phyloP scores from a whole-genome alignment of 129 eudicot genomes.

The Logfia minima region DNA sequence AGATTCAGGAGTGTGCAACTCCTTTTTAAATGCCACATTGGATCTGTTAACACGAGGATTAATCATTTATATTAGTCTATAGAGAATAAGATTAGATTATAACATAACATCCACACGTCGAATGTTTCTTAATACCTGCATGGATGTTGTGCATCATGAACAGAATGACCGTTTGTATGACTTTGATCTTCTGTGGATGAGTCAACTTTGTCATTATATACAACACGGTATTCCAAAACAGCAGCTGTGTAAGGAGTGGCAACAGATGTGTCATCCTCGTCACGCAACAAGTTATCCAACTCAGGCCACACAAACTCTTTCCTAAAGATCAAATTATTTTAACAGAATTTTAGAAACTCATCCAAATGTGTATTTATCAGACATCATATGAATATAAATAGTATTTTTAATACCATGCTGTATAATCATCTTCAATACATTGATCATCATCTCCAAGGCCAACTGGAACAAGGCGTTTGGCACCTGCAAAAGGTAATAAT shows the following conservation, averaged over 20 bases:
- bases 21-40: conserved; percentile 78
- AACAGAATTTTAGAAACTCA: not conserved
- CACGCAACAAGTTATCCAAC: conserved; percentile 68
- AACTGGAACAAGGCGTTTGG: conserved; percentile 62
- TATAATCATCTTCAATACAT: conserved; percentile 85
- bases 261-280: conserved; percentile 56
- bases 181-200: conserved; percentile 31
- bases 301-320: conserved; percentile 79
- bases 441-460: conserved; percentile 95
- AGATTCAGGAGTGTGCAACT: conserved; percentile 76
- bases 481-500: conserved; percentile 49
- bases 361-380: not conserved
- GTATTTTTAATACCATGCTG: conserved; percentile 59
- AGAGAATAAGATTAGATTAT: not conserved
- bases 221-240: conserved; percentile 79
- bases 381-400: not conserved
- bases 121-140: conserved; percentile 55
- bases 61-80: conserved; percentile 17
- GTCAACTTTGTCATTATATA: conserved; percentile 48
- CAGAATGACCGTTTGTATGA: conserved; percentile 58
- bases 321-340: conserved; percentile 39
- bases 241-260: conserved; percentile 90
- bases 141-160: conserved; percentile 94
- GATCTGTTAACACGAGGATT: conserved; percentile 35
- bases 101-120: not conserved